Conservation (phyloP, 169 alveolate genomes). For the Plasmodium cynomolgi region DNA sequence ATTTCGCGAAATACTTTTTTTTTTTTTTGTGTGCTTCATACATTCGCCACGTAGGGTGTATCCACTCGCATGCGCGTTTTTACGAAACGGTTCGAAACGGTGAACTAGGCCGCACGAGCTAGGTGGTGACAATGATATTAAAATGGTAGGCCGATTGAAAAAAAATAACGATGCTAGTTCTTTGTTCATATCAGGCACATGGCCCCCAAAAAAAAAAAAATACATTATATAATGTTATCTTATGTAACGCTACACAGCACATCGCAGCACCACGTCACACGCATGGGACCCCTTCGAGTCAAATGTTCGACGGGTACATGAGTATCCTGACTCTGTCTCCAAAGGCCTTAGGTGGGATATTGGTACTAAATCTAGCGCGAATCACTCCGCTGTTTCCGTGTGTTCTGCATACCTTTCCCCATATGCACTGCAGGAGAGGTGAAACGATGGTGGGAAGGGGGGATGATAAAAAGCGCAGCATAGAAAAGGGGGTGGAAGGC, state of each 20-base stretch:
- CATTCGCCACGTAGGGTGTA: not conserved
- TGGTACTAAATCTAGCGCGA: slow-evolving; percentile 95
- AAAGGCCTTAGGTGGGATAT: slow-evolving; percentile 97
- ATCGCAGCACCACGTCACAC: not conserved
- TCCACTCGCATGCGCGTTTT: not conserved
- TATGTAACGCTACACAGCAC: not conserved
- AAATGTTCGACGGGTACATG: slow-evolving; percentile 95
- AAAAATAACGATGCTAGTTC: not conserved
- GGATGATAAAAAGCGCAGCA: not conserved
- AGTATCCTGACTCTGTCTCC: slow-evolving; percentile 97
- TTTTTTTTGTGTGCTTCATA: not conserved
- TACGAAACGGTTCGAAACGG: not conserved
- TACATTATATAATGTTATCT: not conserved
- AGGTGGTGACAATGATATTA: not conserved
- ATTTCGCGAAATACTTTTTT: not conserved
- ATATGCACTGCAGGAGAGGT: slow-evolving; percentile 84
- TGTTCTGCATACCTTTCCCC: slow-evolving; percentile 98
- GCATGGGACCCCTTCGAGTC: slow-evolving; percentile 33
- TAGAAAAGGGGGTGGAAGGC: not conserved
- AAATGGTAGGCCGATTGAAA: not conserved
- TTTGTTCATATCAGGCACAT: not conserved
- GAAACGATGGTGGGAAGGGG: not conserved
- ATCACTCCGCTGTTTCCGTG: slow-evolving; percentile 99
- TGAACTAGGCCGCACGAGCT: not conserved
- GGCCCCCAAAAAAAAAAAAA: not conserved